Percentiles rank a stretch among this genome's conserved stretches.
Conservation (phyloP, 176 grass and related monocot species). For the Leersia perrieri region DNA sequence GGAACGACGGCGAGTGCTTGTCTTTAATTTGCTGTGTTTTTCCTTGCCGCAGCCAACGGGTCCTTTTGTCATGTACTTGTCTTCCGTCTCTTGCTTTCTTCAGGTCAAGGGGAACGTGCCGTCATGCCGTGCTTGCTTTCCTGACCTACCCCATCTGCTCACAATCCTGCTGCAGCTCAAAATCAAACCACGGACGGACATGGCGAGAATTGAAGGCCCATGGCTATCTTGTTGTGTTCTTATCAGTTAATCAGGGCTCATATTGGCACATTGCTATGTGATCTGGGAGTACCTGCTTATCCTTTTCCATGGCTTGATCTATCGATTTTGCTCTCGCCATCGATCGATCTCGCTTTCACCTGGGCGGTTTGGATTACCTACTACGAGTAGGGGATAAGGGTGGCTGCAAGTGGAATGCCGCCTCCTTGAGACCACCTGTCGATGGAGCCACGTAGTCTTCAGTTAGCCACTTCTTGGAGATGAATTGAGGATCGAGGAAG, state of each 20-base stretch:
- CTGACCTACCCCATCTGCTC: too few relatives aligned
- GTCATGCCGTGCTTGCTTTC: too few relatives aligned
- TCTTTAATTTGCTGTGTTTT: not conserved
- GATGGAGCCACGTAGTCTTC: not conserved
- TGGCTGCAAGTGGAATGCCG: not conserved
- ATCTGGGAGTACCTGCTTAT: not conserved
- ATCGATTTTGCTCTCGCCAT: not conserved
- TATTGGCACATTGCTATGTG: not conserved
- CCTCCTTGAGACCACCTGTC: not conserved
- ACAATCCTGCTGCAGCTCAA: not conserved
- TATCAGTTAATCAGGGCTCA: not conserved
- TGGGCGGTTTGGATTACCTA: not conserved
- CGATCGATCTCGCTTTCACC: not conserved
- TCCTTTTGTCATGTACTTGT: not conserved
- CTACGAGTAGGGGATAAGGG: constrained; percentile 21
- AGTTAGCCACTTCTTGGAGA: not conserved
- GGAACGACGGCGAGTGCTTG: not conserved
- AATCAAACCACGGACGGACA: not conserved
- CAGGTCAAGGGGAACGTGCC: too few relatives aligned
- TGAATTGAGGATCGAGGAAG: not conserved
- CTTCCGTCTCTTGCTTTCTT: not conserved
- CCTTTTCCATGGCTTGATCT: not conserved
- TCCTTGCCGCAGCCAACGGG: constrained; percentile 15
- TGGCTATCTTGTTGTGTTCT: not conserved
- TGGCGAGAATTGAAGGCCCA: not conserved